Conservation (phyloP, 2,329 filamentous ascomycete genomes). For the Triangularia setosa region DNA sequence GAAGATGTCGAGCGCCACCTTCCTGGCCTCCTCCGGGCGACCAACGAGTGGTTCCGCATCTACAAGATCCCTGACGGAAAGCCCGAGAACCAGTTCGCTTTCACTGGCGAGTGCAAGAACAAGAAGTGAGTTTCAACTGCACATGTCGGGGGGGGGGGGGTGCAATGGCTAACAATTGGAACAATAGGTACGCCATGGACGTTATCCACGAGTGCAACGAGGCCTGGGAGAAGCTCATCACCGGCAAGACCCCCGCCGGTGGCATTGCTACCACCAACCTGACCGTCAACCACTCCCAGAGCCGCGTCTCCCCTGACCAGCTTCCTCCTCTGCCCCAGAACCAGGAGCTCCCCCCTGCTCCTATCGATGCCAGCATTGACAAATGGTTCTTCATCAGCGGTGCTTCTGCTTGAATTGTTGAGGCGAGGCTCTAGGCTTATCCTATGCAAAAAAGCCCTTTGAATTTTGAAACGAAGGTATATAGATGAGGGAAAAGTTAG, state of each 20-base stretch:
- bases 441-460: neutral
- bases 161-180: neutral
- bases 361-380: slow-evolving; percentile 95
- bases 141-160: too few species aligned
- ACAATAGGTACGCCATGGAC: slow-evolving; percentile 79
- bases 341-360: slow-evolving; percentile 77
- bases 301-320: slow-evolving; percentile 65
- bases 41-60: slow-evolving; percentile 99
- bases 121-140: slow-evolving; percentile 65
- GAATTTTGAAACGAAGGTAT: neutral
- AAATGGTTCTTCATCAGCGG: slow-evolving; percentile 99
- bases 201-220: slow-evolving; percentile 94
- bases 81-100: slow-evolving; percentile 99
- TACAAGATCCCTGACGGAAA: slow-evolving; percentile 99
- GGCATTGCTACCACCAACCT: slow-evolving; percentile 83
- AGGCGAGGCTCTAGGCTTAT: neutral
- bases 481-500: neutral
- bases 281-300: slow-evolving; percentile 67
- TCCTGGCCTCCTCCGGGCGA: slow-evolving; percentile 91
- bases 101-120: slow-evolving; percentile 99
- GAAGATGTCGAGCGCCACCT: slow-evolving; percentile 99
- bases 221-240: slow-evolving; percentile 94
- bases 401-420: slow-evolving; percentile 65
- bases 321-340: slow-evolving; percentile 72
- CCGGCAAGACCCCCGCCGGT: slow-evolving; percentile 77